Base-by-base conservation (phyloP, 768 basidiomycete genomes). In the Lenzites betulinus region DNA sequence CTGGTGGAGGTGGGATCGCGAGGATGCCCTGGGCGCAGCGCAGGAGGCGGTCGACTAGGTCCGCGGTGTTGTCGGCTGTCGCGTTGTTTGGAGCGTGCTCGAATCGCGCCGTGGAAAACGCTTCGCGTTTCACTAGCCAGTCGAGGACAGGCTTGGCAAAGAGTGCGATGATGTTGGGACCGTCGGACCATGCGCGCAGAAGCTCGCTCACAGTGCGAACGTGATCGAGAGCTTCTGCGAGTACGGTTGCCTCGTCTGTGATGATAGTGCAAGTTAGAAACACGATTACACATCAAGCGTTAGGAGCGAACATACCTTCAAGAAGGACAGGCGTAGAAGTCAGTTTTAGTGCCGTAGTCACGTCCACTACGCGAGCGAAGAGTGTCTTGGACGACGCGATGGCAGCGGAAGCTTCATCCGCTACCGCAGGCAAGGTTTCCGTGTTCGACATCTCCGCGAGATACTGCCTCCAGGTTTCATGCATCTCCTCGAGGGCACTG, bases 1-100 rank as follows among this genome's bases (percentile, higher is more conserved):
- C 15, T 18, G 28, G 51, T 18, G 69, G 58, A 7, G 54, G 39
- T 4, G 60, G 48, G 5, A 64, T 25, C 12, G 63, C 68, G 15
- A 86, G 74, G 66, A 92, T 67, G 22, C 79, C 74, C 67, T 95
- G 93, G 22, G 88, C 80, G 33, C 78, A 79, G 30, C 91, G 71
- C 22, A 96, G 80, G 48, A 93, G 75, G 0, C 78, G 70, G 64
- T 89, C 83, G 65, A 95, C 82, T 55, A 90, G 67, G 3, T 64
- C 33, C 53, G 83, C 79, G 1, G 75, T 68, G 50, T 67, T 65
- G 23, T 63, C 72, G 54, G 30, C 42, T 2, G 51, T 59, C 59
- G 46, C 23, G 53, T 23, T 16, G 20, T 25, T 1, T 1, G 47
- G 58, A 5, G 23, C 25, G 48, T 63, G 57, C n/a, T 47, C 35